These are phyloP conservation scores for Antrodiella citrinella DNA, from an alignment of 768 basidiomycete genomes.

Conservation along the genomic window DNA sequence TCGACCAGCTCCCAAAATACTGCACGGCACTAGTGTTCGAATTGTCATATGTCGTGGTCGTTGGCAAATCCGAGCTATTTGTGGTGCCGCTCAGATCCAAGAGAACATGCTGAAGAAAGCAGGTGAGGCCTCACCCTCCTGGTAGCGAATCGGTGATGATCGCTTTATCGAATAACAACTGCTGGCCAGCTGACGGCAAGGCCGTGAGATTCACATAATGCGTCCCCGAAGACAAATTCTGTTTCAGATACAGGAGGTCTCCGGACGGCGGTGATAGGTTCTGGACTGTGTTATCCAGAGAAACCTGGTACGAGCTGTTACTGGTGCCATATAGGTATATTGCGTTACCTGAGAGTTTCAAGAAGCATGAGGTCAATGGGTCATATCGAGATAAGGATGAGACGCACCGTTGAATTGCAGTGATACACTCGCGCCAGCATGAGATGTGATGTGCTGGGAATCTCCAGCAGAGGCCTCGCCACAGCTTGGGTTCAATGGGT, in stretches of 20 bases:
- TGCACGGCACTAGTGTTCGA: constrained; percentile 27
- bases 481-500: constrained; percentile 2
- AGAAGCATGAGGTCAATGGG: too few species aligned
- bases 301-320: constrained; percentile 33
- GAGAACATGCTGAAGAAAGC: too few species aligned
- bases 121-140: constrained; percentile 2
- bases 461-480: constrained; percentile 8
- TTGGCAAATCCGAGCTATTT: constrained; percentile 15
- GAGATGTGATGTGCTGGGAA: constrained; percentile 14
- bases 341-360: constrained; percentile 50
- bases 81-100: too few species aligned
- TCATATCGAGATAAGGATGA: neutral
- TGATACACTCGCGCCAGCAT: constrained; percentile 17
- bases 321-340: constrained; percentile 49
- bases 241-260: constrained; percentile 36
- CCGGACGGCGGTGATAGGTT: constrained; percentile 12
- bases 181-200: constrained; percentile 20
- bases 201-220: constrained; percentile 51
- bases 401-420: constrained; percentile 21
- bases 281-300: constrained; percentile 36
- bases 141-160: constrained; percentile 30
- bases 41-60: constrained; percentile 25
- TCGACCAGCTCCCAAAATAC: constrained; percentile 50
- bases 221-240: constrained; percentile 33
- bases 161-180: constrained; percentile 50